A percentile compares a stretch with the other conserved stretches of the same genome.
These are phyloP conservation scores for Aureobasidium melanogenum DNA, from an alignment of 2,329 filamentous ascomycete genomes.

Conservation along the genomic window DNA sequence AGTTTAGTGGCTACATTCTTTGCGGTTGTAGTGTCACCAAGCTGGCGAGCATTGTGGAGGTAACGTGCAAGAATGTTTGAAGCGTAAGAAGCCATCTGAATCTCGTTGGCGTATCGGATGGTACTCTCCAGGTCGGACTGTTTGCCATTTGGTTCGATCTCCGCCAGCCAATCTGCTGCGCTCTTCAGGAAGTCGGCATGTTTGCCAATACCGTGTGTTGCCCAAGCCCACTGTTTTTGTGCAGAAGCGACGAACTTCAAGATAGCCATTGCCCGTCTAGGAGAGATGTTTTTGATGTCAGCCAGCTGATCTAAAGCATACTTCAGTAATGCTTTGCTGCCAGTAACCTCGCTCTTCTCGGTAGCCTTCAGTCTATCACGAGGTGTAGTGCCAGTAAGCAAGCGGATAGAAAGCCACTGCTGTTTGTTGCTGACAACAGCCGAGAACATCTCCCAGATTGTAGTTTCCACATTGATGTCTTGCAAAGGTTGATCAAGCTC, in stretches of 20 bases:
- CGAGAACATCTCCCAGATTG: conserved; percentile 78
- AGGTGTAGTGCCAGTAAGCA: conserved; percentile 81
- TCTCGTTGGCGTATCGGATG: conserved; percentile 29
- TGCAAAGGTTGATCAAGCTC: conserved; percentile 68
- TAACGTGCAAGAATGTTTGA: conserved; percentile 88
- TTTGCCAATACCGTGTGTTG: conserved; percentile 68
- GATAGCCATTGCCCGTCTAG: conserved; percentile 62
- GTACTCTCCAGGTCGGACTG: conserved; percentile 19
- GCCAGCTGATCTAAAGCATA: conserved; percentile 64
- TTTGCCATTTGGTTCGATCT: conserved; percentile 42
- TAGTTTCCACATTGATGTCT: conserved; percentile 53
- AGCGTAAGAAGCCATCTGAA: conserved; percentile 63
- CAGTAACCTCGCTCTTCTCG: conserved; percentile 38
- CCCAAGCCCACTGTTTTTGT: conserved; percentile 95
- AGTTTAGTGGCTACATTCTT: conserved; percentile 66
- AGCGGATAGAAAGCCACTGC: conserved; percentile 90
- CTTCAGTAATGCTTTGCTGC: conserved; percentile 57
- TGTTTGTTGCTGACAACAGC: conserved; percentile 81
- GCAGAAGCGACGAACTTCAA: conserved; percentile 80
- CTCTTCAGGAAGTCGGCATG: conserved; percentile 65
- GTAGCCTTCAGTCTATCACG: conserved; percentile 59
- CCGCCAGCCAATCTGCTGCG: conserved; percentile 60
- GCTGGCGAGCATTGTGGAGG: conserved; percentile 74
- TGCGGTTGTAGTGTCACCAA: conserved; percentile 58
- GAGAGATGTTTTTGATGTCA: conserved; percentile 52